These are phyloP conservation scores for Backusella psychrophila DNA, from an alignment of 192 early-diverging fungal species.

Conservation along the genomic window DNA sequence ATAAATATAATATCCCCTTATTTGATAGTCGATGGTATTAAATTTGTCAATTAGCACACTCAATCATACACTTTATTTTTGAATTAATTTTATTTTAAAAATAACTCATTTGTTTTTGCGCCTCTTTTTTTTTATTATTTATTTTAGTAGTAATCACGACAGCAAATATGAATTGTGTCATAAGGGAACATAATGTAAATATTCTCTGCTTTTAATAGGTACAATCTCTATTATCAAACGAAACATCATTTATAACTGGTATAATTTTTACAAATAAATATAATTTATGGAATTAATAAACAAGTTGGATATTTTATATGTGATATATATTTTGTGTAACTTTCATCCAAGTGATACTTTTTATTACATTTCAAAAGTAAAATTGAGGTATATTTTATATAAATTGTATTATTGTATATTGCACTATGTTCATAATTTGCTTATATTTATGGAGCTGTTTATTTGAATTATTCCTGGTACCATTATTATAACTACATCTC, in stretches of 20 bases:
- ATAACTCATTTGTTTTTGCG: neutral
- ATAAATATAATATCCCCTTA: neutral
- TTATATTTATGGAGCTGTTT: too few species aligned
- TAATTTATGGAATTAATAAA: neutral
- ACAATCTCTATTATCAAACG: neutral
- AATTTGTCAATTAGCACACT: neutral
- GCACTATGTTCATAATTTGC: too few species aligned
- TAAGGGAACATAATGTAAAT: neutral
- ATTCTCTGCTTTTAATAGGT: neutral
- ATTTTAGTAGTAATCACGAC: neutral
- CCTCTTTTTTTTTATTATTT: neutral
- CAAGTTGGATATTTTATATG: too few species aligned
- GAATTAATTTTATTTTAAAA: neutral
- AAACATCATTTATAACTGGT: neutral
- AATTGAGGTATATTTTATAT: neutral
- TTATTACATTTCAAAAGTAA: neutral
- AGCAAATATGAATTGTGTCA: neutral
- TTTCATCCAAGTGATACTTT: neutral
- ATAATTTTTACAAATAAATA: neutral
- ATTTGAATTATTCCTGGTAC: too few species aligned
- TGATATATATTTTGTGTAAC: neutral
- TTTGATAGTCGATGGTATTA: neutral
- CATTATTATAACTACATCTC: too few species aligned
- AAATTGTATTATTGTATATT: too few species aligned
- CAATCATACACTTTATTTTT: neutral